A percentile compares a stretch with the other conserved stretches of the same genome.
These are phyloP conservation scores for Ceratobasidium theobromae DNA, from an alignment of 1,284 basidiomycete species.

Conservation along the genomic window DNA sequence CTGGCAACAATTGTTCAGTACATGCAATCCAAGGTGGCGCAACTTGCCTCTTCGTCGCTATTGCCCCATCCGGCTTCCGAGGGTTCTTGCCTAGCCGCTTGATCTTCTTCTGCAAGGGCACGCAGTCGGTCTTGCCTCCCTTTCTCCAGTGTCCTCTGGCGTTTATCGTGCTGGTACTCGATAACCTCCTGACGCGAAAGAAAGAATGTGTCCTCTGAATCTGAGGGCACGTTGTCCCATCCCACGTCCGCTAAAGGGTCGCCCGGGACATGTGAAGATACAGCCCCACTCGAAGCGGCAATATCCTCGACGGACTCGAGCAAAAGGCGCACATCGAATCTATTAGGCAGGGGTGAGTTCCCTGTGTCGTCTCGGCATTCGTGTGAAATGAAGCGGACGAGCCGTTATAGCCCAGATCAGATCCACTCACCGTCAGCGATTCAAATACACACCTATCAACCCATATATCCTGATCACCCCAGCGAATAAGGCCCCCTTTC, in stretches of 20 bases:
- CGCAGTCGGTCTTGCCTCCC: slow-evolving; percentile 62
- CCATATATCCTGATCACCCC: slow-evolving; percentile 47
- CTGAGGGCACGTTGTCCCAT: slow-evolving; percentile 81
- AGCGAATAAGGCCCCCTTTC: slow-evolving; percentile 41
- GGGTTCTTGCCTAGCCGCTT: slow-evolving; percentile 41
- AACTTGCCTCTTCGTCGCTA: slow-evolving; percentile 69
- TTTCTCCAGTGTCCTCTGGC: slow-evolving; percentile 60
- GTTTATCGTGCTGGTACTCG: slow-evolving; percentile 66
- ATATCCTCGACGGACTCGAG: slow-evolving; percentile 52
- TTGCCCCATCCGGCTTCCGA: slow-evolving; percentile 58
- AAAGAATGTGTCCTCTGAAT: slow-evolving; percentile 79
- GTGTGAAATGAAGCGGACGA: slow-evolving; percentile 25
- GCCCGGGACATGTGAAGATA: slow-evolving; percentile 37
- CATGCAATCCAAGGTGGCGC: not conserved
- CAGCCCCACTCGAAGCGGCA: slow-evolving; percentile 32
- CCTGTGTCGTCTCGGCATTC: not conserved
- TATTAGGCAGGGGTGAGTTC: slow-evolving; percentile 43
- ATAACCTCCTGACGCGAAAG: slow-evolving; percentile 65
- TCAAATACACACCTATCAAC: slow-evolving; percentile 62
- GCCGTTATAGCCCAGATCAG: slow-evolving; percentile 30
- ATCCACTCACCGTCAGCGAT: slow-evolving; percentile 12
- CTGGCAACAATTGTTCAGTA: slow-evolving; percentile 45
- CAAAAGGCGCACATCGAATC: slow-evolving; percentile 78
- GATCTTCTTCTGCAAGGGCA: slow-evolving; percentile 48
- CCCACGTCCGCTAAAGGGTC: slow-evolving; percentile 44